These are phyloP conservation scores for Myochromella boudieri DNA, from an alignment of 768 basidiomycete species.

Conservation along the genomic window DNA sequence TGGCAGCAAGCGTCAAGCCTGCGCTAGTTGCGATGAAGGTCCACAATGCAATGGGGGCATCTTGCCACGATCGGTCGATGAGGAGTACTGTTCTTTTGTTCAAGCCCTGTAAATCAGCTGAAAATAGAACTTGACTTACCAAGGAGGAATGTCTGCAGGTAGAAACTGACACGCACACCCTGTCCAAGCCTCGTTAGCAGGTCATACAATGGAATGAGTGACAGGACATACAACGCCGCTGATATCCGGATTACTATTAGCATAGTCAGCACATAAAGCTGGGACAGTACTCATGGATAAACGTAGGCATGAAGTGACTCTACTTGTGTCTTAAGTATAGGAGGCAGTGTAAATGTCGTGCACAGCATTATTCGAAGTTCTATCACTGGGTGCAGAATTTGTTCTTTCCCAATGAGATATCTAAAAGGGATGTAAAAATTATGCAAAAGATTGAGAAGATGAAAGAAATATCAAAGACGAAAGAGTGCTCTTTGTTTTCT, in stretches of 20 bases:
- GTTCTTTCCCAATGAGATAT: too few species aligned
- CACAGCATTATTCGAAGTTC: too few species aligned
- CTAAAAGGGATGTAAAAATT: too few species aligned
- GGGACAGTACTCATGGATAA: constrained; percentile 8
- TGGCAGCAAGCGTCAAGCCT: constrained; percentile 37
- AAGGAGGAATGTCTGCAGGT: constrained; percentile 25
- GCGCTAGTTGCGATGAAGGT: constrained; percentile 42
- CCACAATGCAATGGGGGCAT: constrained; percentile 39
- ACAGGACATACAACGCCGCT: constrained; percentile 27
- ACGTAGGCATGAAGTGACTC: background rate
- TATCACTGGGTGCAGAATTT: too few species aligned
- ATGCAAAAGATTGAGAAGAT: too few species aligned
- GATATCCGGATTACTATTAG: constrained; percentile 31
- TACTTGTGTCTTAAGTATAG: too few species aligned
- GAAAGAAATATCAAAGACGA: too few species aligned
- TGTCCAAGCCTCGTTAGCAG: constrained; percentile 4
- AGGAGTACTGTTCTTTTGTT: constrained; percentile 28
- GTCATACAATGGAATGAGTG: background rate
- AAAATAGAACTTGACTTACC: constrained; percentile 18
- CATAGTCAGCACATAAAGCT: constrained; percentile 15
- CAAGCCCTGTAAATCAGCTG: too few species aligned
- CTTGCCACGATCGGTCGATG: constrained; percentile 40
- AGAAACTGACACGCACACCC: constrained; percentile 36
- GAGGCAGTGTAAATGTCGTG: too few species aligned
- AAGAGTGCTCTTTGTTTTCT: too few species aligned